Evolutionary conservation across 352 stramenopile genomes (phyloP).

Genomic region (Pelagophyceae sp.): DNA sequence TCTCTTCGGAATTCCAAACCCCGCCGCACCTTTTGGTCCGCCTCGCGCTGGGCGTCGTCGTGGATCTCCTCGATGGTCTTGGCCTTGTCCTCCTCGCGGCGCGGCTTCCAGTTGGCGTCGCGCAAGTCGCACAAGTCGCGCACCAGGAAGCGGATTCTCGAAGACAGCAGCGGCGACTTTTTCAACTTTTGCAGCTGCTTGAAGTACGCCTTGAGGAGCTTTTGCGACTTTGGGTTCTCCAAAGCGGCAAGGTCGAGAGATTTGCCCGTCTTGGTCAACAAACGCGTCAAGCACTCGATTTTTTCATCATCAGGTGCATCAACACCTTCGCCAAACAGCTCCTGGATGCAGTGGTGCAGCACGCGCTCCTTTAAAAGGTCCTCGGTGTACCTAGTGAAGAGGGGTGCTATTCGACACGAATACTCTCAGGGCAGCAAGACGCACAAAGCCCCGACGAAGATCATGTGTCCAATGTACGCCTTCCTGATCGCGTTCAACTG

Average conservation of each 20-base stretch:
- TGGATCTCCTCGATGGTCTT: constrained; percentile 58
- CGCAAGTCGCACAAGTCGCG: constrained; percentile 27
- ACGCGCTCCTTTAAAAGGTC: constrained; percentile 85
- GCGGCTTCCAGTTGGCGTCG: constrained; percentile 20
- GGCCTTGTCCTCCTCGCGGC: constrained; percentile 50
- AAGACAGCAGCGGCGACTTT: constrained; percentile 15
- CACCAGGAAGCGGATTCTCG: constrained; percentile 39
- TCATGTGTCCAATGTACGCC: constrained; percentile 78
- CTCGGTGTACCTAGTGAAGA: too few species aligned
- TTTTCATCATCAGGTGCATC: constrained; percentile 77
- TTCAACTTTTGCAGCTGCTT: constrained; percentile 32
- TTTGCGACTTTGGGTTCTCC: constrained; percentile 39
- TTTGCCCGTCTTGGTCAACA: constrained; percentile 81
- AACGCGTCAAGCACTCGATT: constrained; percentile 85
- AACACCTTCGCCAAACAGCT: constrained; percentile 34
- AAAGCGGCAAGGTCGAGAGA: constrained; percentile 61
- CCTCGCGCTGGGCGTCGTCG: constrained; percentile 46
- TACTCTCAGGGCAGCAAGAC: too few species aligned
- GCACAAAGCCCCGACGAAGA: constrained; percentile 90
- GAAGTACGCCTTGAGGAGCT: constrained; percentile 35
- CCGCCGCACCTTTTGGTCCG: too few species aligned
- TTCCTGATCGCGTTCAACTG: constrained; percentile 40
- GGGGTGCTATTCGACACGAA: too few species aligned
- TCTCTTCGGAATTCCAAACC: too few species aligned
- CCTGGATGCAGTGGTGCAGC: constrained; percentile 77